Percentiles rank a stretch among this genome's conserved stretches.
phyloP scores from a whole-genome alignment of 2,329 filamentous ascomycete genomes.

The Claviceps sp. region DNA sequence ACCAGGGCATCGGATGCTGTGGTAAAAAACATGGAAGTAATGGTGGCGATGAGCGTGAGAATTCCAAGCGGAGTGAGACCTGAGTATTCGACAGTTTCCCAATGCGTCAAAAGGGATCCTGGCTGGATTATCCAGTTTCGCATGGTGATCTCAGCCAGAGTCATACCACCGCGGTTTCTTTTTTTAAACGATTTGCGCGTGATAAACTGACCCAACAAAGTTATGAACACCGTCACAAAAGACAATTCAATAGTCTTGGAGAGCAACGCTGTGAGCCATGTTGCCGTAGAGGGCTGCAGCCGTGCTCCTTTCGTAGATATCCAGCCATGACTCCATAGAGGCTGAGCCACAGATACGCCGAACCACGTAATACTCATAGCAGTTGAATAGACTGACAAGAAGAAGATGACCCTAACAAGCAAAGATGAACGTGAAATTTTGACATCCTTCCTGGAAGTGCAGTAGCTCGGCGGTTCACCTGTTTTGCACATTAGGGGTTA shows the following conservation, averaged over 20 bases:
- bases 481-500: background rate
- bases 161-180: constrained; percentile 52
- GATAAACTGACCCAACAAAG: constrained; percentile 60
- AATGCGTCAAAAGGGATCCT: constrained; percentile 59
- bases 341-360: constrained; percentile 45
- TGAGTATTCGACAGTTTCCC: constrained; percentile 49
- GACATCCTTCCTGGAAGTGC: constrained; percentile 19
- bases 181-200: constrained; percentile 53
- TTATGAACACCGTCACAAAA: constrained; percentile 65
- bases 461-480: constrained; percentile 19
- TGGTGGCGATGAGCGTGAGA: constrained; percentile 47
- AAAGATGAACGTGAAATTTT: constrained; percentile 25
- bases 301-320: constrained; percentile 43
- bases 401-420: constrained; percentile 33
- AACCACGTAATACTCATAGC: constrained; percentile 54
- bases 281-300: constrained; percentile 49
- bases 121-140: constrained; percentile 61
- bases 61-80: constrained; percentile 49
- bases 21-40: constrained; percentile 60
- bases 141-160: constrained; percentile 66
- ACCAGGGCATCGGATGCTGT: constrained; percentile 66
- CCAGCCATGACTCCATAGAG: constrained; percentile 44
- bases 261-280: constrained; percentile 51
- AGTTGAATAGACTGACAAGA: constrained; percentile 48
- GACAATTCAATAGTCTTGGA: constrained; percentile 68